phyloP scores from a whole-genome alignment of 2,329 filamentous ascomycete species.

The Aspergillus intermedius region DNA sequence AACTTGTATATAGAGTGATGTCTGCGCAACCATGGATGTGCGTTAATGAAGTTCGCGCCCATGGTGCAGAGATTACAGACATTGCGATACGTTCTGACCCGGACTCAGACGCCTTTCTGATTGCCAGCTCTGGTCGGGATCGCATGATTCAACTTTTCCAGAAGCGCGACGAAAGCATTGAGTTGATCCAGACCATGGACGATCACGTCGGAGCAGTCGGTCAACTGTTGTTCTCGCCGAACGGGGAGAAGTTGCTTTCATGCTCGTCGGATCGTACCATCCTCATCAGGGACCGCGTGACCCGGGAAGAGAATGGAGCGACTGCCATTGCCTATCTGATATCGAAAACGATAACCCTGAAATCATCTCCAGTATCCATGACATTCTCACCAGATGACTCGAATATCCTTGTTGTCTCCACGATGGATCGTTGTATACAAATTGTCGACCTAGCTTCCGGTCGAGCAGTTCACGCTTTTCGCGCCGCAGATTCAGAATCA shows the following conservation, averaged over 20 bases:
- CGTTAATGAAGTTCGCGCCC: conserved; percentile 71
- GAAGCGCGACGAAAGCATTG: conserved; percentile 53
- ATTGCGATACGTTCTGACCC: conserved; percentile 65
- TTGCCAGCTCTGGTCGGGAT: conserved; percentile 81
- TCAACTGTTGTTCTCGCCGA: conserved; percentile 66
- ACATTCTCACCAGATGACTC: conserved; percentile 57
- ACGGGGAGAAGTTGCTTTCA: conserved; percentile 68
- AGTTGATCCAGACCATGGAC: conserved; percentile 81
- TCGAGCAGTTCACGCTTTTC: conserved; percentile 66
- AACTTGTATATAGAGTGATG: conserved; percentile 22
- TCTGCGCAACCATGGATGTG: conserved; percentile 51
- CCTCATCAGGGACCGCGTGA: conserved; percentile 71
- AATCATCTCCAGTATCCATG: conserved; percentile 83
- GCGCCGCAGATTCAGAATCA: conserved; percentile 72
- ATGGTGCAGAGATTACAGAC: conserved; percentile 76
- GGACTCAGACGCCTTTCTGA: conserved; percentile 53
- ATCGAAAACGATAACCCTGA: conserved; percentile 69
- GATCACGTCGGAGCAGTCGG: conserved; percentile 86
- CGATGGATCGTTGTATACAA: conserved; percentile 56
- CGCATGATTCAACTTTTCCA: conserved; percentile 89
- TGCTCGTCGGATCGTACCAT: conserved; percentile 84
- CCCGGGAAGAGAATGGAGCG: conserved; percentile 50
- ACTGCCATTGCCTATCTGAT: conserved; percentile 70
- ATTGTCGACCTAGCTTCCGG: conserved; percentile 60
- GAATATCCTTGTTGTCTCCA: conserved; percentile 52